Evolutionary conservation across 2,329 filamentous ascomycete species (phyloP), one percentile per base, ranked within the genome.

Genomic region (Pseudogymnoascus sp.): DNA sequence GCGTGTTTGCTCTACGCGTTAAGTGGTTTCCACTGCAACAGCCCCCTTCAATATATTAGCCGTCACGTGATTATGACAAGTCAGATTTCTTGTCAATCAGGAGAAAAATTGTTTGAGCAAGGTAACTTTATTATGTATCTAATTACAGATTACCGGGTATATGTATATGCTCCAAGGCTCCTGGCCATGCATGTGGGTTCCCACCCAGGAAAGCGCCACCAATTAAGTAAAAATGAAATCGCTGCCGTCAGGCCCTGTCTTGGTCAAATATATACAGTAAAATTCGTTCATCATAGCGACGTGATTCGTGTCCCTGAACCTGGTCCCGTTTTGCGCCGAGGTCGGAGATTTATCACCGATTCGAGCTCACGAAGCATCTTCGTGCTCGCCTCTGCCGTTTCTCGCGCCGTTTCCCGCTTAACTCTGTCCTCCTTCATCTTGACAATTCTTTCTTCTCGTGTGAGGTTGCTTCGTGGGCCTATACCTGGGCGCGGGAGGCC

Each of bases 331-430:
- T 67, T 71, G 25, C 68, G 64, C 42, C 66, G 73, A 15, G 80
- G 79, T 63, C 80, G 74, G 67, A 83, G 75, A 67, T 83, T 84
- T 72, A 97, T 95, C 64, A 99, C 85, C 66, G 90, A 93, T 77
- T 97, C 91, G 63, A 99, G 80, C 76, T 99, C 94, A 65, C 88
- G 87, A 65, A 99, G 82, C 90, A 99, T 96, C 68, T 88, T 90
- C 45, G 87, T 89, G 65, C 86, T 95, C 9, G 90, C 88, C 65
- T 97, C 91, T 48, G 85, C 79, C 70, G 88, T 88, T 68, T 92
- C 89, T 61, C 86, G 84, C 40, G 86, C 78, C 40, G 85, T 80
- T 18, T 88, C 87, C 71, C 90, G 89, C 65, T 84, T 84, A 61
- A 86, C 86, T 62, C 93, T 83, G 48, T 97, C 93, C 71, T 96